Evolutionary conservation across 2,329 filamentous ascomycete genomes (phyloP), one percentile per base, ranked within the genome.

Genomic region (Venturia carpophila): DNA sequence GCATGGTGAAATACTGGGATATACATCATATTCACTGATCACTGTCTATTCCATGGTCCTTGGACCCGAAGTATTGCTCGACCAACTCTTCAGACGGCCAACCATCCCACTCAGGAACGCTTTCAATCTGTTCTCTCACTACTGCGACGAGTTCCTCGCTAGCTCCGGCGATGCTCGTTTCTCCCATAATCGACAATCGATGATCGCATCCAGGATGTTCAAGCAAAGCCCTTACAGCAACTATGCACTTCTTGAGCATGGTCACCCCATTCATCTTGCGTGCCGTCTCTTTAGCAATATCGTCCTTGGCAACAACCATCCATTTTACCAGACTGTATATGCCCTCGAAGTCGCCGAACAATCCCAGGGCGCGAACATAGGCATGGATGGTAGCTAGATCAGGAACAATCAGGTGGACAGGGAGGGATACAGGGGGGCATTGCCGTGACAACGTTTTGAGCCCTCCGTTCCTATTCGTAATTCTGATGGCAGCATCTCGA

Each of bases 361-460:
- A 80, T 0, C 83, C 87, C 27, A 91, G 76, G 0, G 84, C 80
- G 60, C 86, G 80, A 72, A 91, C 80, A 71, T 89, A 88, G 1
- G 78, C 76, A 69, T 88, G 84, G 1, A 85, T 71, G 45, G 80
- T 74, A 24, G 74, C 74, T 7, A 82, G 79, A 11, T 73, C 73
- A 13, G 86, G 76, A 15, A 77, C 72, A 45, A 78, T 74, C 9
- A 80, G 74, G 1, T 82, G 11, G 24, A 27, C 11, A 21, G 24
- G 52, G 10, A 19, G 34, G 19, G 34, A 43, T 11, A 27, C 21
- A 30, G 21, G 42, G 3, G 10, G 7, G 5, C 9, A 42, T 10
- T 30, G n/a, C 37, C 7, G 37, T 49, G 21, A 3, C 7, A 42
- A 56, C 19, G 42, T 7, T 15, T 11, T 37, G 47, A 52, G 47